Percentiles rank a stretch among this genome's conserved stretches.
Conservation (phyloP, 257 asterid genomes). For the Lantana camara region DNA sequence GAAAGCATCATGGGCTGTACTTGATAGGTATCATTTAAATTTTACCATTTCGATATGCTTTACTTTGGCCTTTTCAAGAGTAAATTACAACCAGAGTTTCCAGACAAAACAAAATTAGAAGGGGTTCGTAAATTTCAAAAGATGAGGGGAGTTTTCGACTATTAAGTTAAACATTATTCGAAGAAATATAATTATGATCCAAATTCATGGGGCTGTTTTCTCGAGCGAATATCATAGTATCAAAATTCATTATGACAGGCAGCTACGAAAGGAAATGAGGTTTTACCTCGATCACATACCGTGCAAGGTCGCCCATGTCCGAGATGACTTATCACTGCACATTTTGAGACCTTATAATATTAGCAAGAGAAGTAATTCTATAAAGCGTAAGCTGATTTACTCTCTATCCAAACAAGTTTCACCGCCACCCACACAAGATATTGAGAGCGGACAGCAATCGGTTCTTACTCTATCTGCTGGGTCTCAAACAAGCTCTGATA, state of each 20-base stretch:
- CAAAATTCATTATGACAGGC: slow-evolving; percentile 38
- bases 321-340: slow-evolving; percentile 48
- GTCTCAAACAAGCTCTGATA: slow-evolving; percentile 36
- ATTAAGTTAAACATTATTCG: too few species aligned
- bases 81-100: too few species aligned
- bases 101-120: too few species aligned
- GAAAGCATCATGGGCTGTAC: slow-evolving; percentile 63
- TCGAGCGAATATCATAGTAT: too few species aligned
- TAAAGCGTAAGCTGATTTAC: slow-evolving; percentile 46
- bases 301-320: slow-evolving; percentile 59
- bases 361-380: slow-evolving; percentile 25
- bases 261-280: slow-evolving; percentile 55
- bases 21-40: slow-evolving; percentile 54
- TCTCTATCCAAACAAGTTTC: slow-evolving; percentile 50
- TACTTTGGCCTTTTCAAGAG: neutral
- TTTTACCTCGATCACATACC: slow-evolving; percentile 60
- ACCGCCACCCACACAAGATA: slow-evolving; percentile 26
- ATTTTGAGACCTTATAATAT: slow-evolving; percentile 43
- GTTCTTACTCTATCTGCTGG: slow-evolving; percentile 28
- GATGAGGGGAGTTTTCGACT: too few species aligned
- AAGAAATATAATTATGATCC: too few species aligned
- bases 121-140: too few species aligned
- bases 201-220: too few species aligned
- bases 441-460: slow-evolving; percentile 35
- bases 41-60: neutral